These are phyloP conservation scores for Rhodotorula graminis DNA, from an alignment of 768 basidiomycete species.

Conservation along the genomic window DNA sequence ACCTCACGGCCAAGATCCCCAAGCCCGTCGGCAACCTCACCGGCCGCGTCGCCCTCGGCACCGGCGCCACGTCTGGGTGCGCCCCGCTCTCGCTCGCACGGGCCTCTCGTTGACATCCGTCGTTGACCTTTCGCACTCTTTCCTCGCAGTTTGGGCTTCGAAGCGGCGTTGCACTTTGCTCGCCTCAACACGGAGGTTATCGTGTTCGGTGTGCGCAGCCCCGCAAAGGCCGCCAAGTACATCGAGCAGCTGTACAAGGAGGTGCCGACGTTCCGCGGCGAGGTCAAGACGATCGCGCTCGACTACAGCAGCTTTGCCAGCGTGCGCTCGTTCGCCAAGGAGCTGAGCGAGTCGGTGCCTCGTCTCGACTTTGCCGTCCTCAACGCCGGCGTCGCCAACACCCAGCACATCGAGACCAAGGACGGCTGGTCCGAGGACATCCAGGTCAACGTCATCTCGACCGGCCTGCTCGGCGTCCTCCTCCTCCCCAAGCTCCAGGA, in stretches of 20 bases:
- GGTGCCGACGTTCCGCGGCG: background rate
- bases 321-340: background rate
- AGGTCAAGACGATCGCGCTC: background rate
- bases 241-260: background rate
- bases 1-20: background rate
- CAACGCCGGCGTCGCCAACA: background rate
- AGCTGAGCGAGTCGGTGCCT: background rate
- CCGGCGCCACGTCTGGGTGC: background rate
- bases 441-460: conserved; percentile 1
- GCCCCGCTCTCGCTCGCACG: background rate
- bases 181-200: background rate
- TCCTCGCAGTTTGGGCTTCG: background rate
- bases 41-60: background rate
- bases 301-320: background rate
- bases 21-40: background rate
- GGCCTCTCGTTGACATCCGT: too few relatives aligned
- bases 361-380: conserved; percentile 2
- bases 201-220: background rate
- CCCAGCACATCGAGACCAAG: background rate
- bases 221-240: background rate
- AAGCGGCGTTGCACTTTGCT: background rate
- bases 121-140: too few relatives aligned
- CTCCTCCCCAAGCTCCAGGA: background rate
- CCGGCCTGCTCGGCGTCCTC: background rate
- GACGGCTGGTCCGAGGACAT: background rate